A percentile compares a stretch with the other conserved stretches of the same genome.
Evolutionary conservation across 2,329 filamentous ascomycete species (phyloP).

Genomic region (Pestalotiopsis sp.): DNA sequence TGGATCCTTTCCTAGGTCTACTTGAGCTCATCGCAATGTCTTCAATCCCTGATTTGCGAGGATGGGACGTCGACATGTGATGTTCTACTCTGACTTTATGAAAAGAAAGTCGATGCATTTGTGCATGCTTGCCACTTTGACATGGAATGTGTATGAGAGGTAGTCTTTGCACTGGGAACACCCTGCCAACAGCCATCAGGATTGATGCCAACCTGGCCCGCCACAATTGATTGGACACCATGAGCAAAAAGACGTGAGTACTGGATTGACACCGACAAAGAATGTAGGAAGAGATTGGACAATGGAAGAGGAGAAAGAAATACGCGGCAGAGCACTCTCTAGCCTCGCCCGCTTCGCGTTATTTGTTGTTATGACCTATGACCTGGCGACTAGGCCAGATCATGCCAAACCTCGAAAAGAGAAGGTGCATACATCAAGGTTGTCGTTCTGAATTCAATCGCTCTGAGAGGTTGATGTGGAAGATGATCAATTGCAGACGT

Average conservation of each 20-base stretch:
- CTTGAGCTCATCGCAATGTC: constrained; percentile 1
- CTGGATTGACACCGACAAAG: background rate
- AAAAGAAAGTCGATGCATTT: no score
- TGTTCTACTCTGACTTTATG: no score
- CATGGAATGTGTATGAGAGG: no score
- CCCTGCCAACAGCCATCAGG: no score
- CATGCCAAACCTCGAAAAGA: background rate
- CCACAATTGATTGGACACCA: background rate
- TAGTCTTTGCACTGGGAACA: no score
- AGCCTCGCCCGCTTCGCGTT: background rate
- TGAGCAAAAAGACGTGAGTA: background rate
- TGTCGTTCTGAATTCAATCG: no score
- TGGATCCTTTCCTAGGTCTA: constrained; percentile 16
- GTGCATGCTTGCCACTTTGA: no score
- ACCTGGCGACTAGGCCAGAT: background rate
- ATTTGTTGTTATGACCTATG: background rate
- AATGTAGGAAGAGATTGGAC: background rate
- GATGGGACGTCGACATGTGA: no score
- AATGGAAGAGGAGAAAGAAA: no score
- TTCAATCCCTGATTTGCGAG: background rate
- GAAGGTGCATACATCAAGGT: background rate
- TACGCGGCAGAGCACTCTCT: no score
- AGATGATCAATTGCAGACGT: no score
- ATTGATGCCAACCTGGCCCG: no score
- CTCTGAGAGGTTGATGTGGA: background rate